Evolutionary conservation across 2,329 filamentous ascomycete genomes (phyloP).

Genomic region (Arthrobotrys musiformis): DNA sequence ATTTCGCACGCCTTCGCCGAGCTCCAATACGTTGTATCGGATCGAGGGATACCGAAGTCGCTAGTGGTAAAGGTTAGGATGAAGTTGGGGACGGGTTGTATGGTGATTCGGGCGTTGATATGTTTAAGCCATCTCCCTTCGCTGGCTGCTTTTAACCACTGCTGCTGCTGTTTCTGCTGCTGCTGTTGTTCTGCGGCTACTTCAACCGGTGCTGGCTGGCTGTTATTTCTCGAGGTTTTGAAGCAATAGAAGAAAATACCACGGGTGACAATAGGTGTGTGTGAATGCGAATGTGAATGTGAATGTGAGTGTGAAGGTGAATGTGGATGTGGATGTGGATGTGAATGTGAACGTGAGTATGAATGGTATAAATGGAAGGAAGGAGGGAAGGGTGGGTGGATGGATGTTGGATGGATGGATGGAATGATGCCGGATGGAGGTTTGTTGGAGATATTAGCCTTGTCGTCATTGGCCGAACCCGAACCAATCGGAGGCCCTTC

Average conservation of each 20-base stretch:
- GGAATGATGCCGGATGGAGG: neutral
- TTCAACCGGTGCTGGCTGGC: no score
- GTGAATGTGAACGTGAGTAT: neutral
- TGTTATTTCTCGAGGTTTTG: no score
- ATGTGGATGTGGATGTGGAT: no score
- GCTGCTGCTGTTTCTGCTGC: neutral
- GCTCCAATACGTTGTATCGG: neutral
- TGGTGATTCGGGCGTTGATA: neutral
- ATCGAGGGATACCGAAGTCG: neutral
- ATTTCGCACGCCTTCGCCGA: neutral
- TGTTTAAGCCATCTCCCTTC: neutral
- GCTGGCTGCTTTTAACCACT: neutral
- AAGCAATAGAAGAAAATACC: neutral
- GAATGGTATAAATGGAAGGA: no score
- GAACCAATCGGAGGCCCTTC: constrained; percentile 10
- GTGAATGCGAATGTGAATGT: neutral
- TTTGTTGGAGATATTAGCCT: neutral
- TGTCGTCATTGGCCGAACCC: constrained; percentile 17
- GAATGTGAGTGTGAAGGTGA: neutral
- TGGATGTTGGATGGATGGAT: neutral
- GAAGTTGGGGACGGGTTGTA: neutral
- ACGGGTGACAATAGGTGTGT: neutral
- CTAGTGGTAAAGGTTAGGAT: no score
- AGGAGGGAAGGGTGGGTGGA: neutral
- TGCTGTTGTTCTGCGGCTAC: no score